A percentile compares a stretch with the other conserved stretches of the same genome.
Evolutionary conservation across 352 stramenopile species (phyloP).

Genomic region (Globisporangium abappressorium): DNA sequence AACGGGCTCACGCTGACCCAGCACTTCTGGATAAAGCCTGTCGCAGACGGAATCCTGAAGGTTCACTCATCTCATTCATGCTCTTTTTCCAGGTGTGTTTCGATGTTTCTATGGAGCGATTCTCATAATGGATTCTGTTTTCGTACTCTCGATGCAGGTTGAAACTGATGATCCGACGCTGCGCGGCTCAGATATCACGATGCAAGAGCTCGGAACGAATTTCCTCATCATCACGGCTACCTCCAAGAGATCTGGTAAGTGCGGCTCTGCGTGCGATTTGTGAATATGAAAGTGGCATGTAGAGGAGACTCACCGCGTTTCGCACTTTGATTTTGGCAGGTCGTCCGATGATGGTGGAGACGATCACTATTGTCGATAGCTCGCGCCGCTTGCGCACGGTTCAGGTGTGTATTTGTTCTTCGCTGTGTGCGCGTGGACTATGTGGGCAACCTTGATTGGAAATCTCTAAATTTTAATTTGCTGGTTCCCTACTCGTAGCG

Average conservation of each 20-base stretch:
- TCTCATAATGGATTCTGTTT: neutral
- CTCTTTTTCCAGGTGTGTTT: neutral
- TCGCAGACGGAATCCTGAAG: conserved; percentile 86
- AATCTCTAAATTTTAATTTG: neutral
- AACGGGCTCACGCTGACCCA: conserved; percentile 82
- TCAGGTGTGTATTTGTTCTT: conserved; percentile 30
- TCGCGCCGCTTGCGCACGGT: conserved; percentile 79
- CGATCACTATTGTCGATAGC: conserved; percentile 79
- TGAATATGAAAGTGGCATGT: neutral
- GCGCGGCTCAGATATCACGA: conserved; percentile 78
- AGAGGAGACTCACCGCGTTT: neutral
- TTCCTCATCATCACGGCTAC: conserved; percentile 83
- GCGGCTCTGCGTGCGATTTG: neutral
- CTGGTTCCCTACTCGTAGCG: conserved; percentile 25
- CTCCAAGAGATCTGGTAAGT: conserved; percentile 75
- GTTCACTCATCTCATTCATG: conserved; percentile 13
- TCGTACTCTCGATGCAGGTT: conserved; percentile 30
- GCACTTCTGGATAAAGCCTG: conserved; percentile 87
- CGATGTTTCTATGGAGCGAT: neutral
- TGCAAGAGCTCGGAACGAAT: conserved; percentile 82
- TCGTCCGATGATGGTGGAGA: conserved; percentile 80
- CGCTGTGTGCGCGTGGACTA: neutral
- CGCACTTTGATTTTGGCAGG: conserved; percentile 23
- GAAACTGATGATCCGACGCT: conserved; percentile 81
- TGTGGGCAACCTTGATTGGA: neutral